Percentiles rank a stretch among this genome's conserved stretches.
phyloP scores from a whole-genome alignment of 257 asterid species.

The Apocynum venetum region DNA sequence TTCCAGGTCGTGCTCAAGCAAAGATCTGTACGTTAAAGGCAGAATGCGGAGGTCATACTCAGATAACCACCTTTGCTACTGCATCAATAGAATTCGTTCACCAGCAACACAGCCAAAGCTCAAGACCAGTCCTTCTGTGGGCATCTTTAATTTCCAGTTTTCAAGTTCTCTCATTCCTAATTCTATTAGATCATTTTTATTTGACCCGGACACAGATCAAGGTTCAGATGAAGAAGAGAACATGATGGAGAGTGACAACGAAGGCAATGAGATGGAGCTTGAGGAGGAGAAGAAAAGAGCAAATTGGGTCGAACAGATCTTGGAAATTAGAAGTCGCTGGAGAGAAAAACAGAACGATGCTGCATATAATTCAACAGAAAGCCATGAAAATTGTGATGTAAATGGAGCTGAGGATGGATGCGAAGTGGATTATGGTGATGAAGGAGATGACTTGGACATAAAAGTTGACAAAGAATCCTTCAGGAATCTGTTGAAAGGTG shows the following conservation, averaged over 20 bases:
- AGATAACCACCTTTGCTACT: conserved; percentile 38
- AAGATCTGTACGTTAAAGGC: not conserved
- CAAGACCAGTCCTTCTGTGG: conserved; percentile 39
- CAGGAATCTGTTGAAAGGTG: conserved; percentile 40
- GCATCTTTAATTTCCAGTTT: conserved; percentile 46
- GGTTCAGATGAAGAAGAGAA: conserved; percentile 20
- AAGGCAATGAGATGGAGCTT: conserved; percentile 17
- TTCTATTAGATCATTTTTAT: conserved; percentile 40
- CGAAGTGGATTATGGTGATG: conserved; percentile 54
- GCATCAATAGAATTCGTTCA: conserved; percentile 28
- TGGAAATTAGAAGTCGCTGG: conserved; percentile 62
- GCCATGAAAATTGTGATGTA: conserved; percentile 28
- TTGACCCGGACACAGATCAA: conserved; percentile 35
- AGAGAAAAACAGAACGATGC: conserved; percentile 33
- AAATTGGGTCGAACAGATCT: conserved; percentile 66
- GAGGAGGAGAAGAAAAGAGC: conserved; percentile 35
- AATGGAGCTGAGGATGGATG: conserved; percentile 37
- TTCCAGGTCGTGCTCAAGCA: conserved; percentile 18
- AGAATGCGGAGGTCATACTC: conserved; percentile 25
- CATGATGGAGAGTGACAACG: conserved; percentile 16
- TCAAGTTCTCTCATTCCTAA: conserved; percentile 46
- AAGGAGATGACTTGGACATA: conserved; percentile 25
- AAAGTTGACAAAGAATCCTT: conserved; percentile 43
- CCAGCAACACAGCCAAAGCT: conserved; percentile 37
- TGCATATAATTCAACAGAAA: conserved; percentile 16